Conservation (phyloP, 192 early-diverging fungal genomes). For the Umbelopsis ramanniana region DNA sequence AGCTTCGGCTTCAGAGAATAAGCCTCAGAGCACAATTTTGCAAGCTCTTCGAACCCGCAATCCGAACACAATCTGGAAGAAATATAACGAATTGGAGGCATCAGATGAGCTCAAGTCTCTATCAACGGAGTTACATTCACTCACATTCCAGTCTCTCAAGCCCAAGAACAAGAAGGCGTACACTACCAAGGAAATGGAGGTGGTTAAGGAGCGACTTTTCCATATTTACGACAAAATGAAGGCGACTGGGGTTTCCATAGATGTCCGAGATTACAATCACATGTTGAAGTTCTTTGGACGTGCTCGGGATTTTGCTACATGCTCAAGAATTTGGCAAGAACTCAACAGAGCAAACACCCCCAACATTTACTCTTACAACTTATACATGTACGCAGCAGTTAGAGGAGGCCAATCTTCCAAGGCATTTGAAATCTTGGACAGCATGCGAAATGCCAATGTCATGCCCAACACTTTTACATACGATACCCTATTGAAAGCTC, state of each 20-base stretch:
- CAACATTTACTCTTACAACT: constrained; percentile 36
- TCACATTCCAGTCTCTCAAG: constrained; percentile 34
- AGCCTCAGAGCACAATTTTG: not conserved
- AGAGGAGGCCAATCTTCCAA: constrained; percentile 24
- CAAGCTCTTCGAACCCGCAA: constrained; percentile 27
- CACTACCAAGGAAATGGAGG: constrained; percentile 24
- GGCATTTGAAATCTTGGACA: constrained; percentile 22
- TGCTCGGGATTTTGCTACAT: constrained; percentile 29
- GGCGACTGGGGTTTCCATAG: not conserved
- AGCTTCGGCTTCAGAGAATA: not conserved
- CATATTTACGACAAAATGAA: constrained; percentile 35
- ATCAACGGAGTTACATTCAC: constrained; percentile 34
- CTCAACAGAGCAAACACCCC: constrained; percentile 14
- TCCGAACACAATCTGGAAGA: constrained; percentile 39
- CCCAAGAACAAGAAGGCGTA: constrained; percentile 28
- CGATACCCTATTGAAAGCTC: constrained; percentile 37
- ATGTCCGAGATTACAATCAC: constrained; percentile 45
- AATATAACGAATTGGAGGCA: constrained; percentile 26
- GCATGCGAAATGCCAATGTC: constrained; percentile 24
- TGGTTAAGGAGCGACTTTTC: constrained; percentile 31
- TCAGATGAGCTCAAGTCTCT: constrained; percentile 24
- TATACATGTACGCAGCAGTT: constrained; percentile 39
- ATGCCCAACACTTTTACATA: constrained; percentile 38
- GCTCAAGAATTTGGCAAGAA: constrained; percentile 29
- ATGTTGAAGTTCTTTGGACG: constrained; percentile 42